Conservation (phyloP, 2,329 filamentous ascomycete genomes). For the Lachnellula occidentalis region DNA sequence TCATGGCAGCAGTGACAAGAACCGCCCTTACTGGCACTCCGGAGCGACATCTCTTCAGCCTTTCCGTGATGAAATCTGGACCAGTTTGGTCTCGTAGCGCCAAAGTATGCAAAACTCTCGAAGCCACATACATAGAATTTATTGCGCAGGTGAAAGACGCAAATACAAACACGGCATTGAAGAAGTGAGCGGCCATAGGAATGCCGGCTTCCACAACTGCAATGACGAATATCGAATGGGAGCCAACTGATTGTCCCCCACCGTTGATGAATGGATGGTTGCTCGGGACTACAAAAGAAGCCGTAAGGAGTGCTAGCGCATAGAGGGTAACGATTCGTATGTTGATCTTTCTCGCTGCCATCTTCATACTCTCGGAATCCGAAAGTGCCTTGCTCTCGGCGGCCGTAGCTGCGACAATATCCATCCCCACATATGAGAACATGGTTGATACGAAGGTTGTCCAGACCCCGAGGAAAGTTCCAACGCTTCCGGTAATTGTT, state of each 20-base stretch:
- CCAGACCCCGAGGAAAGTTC: slow-evolving; percentile 36
- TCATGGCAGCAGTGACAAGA: slow-evolving; percentile 35
- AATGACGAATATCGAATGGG: slow-evolving; percentile 35
- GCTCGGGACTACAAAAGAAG: slow-evolving; percentile 33
- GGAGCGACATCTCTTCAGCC: slow-evolving; percentile 33
- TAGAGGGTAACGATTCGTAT: slow-evolving; percentile 33
- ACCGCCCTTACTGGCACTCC: slow-evolving; percentile 37
- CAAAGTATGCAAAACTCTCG: slow-evolving; percentile 34
- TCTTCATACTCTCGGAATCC: slow-evolving; percentile 37
- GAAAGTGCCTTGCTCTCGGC: slow-evolving; percentile 33
- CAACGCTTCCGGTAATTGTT: slow-evolving; percentile 31
- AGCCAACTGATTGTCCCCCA: slow-evolving; percentile 32
- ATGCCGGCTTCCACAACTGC: slow-evolving; percentile 35
- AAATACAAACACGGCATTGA: slow-evolving; percentile 36
- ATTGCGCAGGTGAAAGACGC: slow-evolving; percentile 35
- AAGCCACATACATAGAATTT: slow-evolving; percentile 36
- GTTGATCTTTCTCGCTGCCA: slow-evolving; percentile 36
- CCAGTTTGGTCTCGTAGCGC: slow-evolving; percentile 36
- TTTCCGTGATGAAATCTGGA: slow-evolving; percentile 36
- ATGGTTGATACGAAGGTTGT: slow-evolving; percentile 35
- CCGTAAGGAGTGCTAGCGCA: slow-evolving; percentile 22
- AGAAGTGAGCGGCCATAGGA: slow-evolving; percentile 33
- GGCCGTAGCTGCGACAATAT: slow-evolving; percentile 36
- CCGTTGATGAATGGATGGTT: slow-evolving; percentile 39
- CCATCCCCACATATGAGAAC: slow-evolving; percentile 36